phyloP scores from a whole-genome alignment of 345 rosid genomes.

The Populus davidiana region DNA sequence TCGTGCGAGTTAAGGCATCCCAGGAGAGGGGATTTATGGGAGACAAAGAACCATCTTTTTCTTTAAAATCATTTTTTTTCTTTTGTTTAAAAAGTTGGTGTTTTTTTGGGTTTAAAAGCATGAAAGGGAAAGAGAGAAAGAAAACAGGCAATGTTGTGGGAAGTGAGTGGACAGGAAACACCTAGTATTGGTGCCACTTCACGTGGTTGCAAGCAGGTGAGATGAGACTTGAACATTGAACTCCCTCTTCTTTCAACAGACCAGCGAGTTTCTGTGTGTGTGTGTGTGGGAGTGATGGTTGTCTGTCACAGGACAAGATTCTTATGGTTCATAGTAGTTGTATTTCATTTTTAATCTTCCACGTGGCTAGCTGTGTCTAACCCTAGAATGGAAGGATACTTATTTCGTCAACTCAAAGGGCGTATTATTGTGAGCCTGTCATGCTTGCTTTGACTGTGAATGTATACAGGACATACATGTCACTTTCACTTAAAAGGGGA shows the following conservation, averaged over 20 bases:
- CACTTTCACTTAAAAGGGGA: conserved; percentile 11
- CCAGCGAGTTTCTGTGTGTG: conserved; percentile 17
- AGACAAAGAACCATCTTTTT: neutral
- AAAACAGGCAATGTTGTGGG: conserved; percentile 22
- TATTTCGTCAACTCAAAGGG: neutral
- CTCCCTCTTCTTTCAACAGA: no score
- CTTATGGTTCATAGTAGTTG: neutral
- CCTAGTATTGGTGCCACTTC: conserved; percentile 36
- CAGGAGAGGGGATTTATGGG: conserved; percentile 10
- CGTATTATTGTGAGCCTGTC: neutral
- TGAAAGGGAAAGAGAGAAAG: conserved; percentile 23
- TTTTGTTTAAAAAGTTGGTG: neutral
- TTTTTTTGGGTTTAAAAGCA: neutral
- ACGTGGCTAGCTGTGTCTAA: neutral
- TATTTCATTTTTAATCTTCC: neutral
- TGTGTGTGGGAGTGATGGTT: no score
- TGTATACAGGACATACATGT: neutral
- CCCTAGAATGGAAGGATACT: neutral
- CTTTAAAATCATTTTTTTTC: neutral
- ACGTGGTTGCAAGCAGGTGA: conserved; percentile 30
- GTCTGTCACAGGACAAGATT: neutral
- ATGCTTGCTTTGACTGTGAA: neutral
- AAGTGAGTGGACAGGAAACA: conserved; percentile 34
- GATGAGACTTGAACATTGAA: conserved; percentile 9
- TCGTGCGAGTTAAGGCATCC: conserved; percentile 13